Percentiles rank a stretch among this genome's conserved stretches.
Evolutionary conservation across 441 rosid genomes (phyloP).

Genomic region (Dalechampia spathulata): DNA sequence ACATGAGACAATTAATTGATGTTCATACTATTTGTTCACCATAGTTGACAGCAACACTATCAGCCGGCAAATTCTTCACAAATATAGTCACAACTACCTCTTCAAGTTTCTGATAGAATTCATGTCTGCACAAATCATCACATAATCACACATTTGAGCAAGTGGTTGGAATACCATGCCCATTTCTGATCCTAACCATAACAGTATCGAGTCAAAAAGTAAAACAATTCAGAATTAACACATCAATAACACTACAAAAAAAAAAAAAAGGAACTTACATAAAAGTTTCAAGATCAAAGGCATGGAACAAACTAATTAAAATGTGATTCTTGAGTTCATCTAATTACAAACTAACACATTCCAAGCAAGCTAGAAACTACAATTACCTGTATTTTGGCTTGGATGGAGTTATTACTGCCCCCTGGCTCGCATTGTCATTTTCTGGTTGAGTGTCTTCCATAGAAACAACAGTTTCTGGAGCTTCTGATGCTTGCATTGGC

Average conservation of each 20-base stretch:
- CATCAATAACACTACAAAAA: not conserved
- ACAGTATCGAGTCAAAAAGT: not conserved
- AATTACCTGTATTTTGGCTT: conserved; percentile 61
- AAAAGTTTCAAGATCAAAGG: not conserved
- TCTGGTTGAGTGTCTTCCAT: conserved; percentile 18
- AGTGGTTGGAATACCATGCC: not conserved
- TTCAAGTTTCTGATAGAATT: conserved; percentile 68
- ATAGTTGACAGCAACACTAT: conserved; percentile 43
- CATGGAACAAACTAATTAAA: not conserved
- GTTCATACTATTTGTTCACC: conserved; percentile 68
- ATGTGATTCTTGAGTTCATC: not conserved
- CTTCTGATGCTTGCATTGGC: conserved; percentile 17
- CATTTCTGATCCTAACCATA: not conserved
- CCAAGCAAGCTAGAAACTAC: not conserved
- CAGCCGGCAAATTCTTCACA: conserved; percentile 52
- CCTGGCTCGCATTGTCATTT: conserved; percentile 13
- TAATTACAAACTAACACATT: not conserved
- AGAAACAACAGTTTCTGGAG: conserved; percentile 10
- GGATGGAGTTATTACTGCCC: conserved; percentile 15
- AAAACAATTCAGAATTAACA: not conserved
- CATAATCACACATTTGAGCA: conserved; percentile 1
- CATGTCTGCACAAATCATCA: conserved; percentile 45
- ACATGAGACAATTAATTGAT: not conserved
- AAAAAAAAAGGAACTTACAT: not conserved
- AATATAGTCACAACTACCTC: conserved; percentile 72